Conservation (phyloP, 805 yeast species). For the Hemisphaericaspora nanyangensis region DNA sequence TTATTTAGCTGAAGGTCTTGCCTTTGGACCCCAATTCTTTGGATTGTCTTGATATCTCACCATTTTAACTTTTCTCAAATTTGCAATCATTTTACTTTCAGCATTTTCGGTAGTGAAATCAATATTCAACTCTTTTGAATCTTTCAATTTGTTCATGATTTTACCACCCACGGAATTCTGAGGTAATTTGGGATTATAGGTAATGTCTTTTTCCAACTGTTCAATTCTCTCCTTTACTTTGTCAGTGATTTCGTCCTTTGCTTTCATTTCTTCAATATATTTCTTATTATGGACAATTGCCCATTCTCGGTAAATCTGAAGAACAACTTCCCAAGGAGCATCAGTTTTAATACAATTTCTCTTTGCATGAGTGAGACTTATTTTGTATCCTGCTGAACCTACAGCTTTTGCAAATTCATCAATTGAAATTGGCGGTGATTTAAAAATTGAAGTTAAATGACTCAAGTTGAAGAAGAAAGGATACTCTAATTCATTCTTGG, state of each 20-base stretch:
- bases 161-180: constrained; percentile 46
- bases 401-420: constrained; percentile 70
- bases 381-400: constrained; percentile 71
- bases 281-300: constrained; percentile 27
- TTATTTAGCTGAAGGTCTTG: constrained; percentile 30
- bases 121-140: constrained; percentile 20
- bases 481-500: constrained; percentile 56
- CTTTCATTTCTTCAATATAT: constrained; percentile 18
- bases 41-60: constrained; percentile 92
- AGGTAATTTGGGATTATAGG: constrained; percentile 40
- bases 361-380: constrained; percentile 85
- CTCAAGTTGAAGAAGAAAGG: constrained; percentile 87
- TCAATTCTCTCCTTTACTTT: constrained; percentile 14
- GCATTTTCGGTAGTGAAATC: constrained; percentile 62
- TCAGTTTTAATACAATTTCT: constrained; percentile 84
- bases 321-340: constrained; percentile 79
- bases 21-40: constrained; percentile 96
- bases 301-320: constrained; percentile 72
- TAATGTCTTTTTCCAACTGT: constrained; percentile 24
- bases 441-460: constrained; percentile 67
- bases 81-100: constrained; percentile 53
- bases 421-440: constrained; percentile 80
- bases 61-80: constrained; percentile 69
- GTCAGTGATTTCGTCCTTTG: constrained; percentile 7
- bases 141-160: constrained; percentile 38